Conservation (phyloP, 805 yeast genomes). For the Saccharomycopsis sp. region DNA sequence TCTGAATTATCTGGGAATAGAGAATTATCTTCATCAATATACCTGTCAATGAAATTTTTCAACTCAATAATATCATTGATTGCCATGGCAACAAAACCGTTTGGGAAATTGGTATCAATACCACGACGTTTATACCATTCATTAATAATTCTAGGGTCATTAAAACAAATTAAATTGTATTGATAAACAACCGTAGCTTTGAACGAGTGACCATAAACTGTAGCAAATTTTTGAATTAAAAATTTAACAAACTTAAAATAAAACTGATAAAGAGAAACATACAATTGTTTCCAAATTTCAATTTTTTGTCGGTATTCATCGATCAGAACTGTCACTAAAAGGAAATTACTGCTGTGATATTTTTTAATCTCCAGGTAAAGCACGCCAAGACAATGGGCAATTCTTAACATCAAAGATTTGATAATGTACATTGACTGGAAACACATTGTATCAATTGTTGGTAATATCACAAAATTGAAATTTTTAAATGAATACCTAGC, state of each 20-base stretch:
- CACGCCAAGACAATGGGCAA: conserved; percentile 11
- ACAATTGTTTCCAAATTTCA: conserved; percentile 13
- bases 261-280: conserved; percentile 7
- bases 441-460: conserved; percentile 15
- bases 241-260: conserved; percentile 13
- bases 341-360: neutral
- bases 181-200: conserved; percentile 14
- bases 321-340: conserved; percentile 12
- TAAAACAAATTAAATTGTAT: conserved; percentile 16
- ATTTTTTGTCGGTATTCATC: conserved; percentile 11
- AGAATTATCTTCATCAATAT: neutral
- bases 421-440: conserved; percentile 6
- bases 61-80: neutral
- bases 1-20: neutral
- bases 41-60: neutral
- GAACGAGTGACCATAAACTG: conserved; percentile 15
- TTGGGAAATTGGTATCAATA: neutral
- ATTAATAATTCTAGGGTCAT: conserved; percentile 9
- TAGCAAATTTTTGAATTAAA: conserved; percentile 15
- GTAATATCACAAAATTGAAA: conserved; percentile 16
- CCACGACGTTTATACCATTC: conserved; percentile 10
- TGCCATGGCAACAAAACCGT: conserved; percentile 2
- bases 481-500: conserved; percentile 14
- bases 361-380: conserved; percentile 9
- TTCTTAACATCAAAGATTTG: conserved; percentile 9